Base-by-base conservation (phyloP, 2,329 filamentous ascomycete species). In the Aspergillus texensis region DNA sequence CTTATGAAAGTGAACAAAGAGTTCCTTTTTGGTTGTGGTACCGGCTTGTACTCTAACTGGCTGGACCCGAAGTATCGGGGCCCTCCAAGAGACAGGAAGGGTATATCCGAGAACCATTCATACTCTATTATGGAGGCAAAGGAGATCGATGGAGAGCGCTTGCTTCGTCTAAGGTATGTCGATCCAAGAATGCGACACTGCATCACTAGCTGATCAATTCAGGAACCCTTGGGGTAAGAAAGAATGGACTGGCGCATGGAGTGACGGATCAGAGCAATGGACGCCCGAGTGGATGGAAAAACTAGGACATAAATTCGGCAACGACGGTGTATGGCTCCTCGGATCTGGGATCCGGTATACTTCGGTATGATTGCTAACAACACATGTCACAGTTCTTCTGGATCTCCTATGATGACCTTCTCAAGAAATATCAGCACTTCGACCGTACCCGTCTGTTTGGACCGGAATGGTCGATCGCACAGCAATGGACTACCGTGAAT, bases 221-320 rank as follows among this genome's bases (percentile, higher is more conserved):
- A 87, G 89, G 67, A 95, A 95, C 69, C 92, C 92, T 0, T 95
- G 91, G 92, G 92, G 92, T 1, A 88, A 88, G 67, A 87, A 86
- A 36, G 92, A 93, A 77, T 95, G 92, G 91, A 90, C 86, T 34
- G 92, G 92, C 1, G 83, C 91, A 1, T 95, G 92, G 91, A 89
- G 86, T 43, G 92, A 95, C 72, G 92, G 92, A 0, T 92, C 90
- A 8, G 91, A 92, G 70, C 89, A 94, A 76, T 96, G 92, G 92
- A 94, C 91, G 1, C 83, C 91, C 0, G 89, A 93, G 68, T 92
- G 90, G 86, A 88, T 94, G 78, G 79, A 88, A 64, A 88, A 89
- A 70, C 83, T 95, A 0, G 83, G 85, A 53, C 91, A 94, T 73
- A 87, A 85, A 48, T 94, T 94, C 68, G 91, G 91, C 45, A 89